Evolutionary conservation across 1,139 yeast genomes (phyloP).

Genomic region (Yamadazyma triangularis): DNA sequence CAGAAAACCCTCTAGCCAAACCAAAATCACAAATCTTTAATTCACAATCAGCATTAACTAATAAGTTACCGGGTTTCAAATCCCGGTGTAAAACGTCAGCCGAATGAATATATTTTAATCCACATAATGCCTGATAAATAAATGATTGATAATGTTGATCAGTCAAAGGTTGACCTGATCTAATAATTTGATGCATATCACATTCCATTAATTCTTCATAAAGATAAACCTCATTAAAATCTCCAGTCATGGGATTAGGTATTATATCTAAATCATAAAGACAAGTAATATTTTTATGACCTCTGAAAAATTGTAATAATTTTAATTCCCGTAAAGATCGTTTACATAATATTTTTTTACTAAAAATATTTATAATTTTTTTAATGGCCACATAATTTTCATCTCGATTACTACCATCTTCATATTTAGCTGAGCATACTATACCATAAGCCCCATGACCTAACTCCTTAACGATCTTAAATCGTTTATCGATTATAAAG

Average conservation of each 20-base stretch:
- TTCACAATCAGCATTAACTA: slow-evolving; percentile 95
- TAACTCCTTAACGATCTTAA: slow-evolving; percentile 80
- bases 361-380: slow-evolving; percentile 87
- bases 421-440: slow-evolving; percentile 90
- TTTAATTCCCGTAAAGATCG: slow-evolving; percentile 87
- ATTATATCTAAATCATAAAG: slow-evolving; percentile 91
- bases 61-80: slow-evolving; percentile 86
- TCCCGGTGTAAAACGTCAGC: slow-evolving; percentile 96
- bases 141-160: slow-evolving; percentile 94
- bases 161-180: slow-evolving; percentile 90
- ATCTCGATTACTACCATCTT: slow-evolving; percentile 46
- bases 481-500: slow-evolving; percentile 79
- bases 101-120: slow-evolving; percentile 81
- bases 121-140: slow-evolving; percentile 87
- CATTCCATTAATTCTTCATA: slow-evolving; percentile 98
- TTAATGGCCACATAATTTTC: slow-evolving; percentile 76
- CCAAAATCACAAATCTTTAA: slow-evolving; percentile 96
- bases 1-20: slow-evolving; percentile 89
- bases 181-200: slow-evolving; percentile 94
- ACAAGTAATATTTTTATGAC: slow-evolving; percentile 90
- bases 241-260: slow-evolving; percentile 60
- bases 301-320: slow-evolving; percentile 83
- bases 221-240: slow-evolving; percentile 84
- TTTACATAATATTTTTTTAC: slow-evolving; percentile 82
- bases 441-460: slow-evolving; percentile 98